phyloP scores from a whole-genome alignment of 2,329 filamentous ascomycete genomes.

The Colletotrichum melonis region DNA sequence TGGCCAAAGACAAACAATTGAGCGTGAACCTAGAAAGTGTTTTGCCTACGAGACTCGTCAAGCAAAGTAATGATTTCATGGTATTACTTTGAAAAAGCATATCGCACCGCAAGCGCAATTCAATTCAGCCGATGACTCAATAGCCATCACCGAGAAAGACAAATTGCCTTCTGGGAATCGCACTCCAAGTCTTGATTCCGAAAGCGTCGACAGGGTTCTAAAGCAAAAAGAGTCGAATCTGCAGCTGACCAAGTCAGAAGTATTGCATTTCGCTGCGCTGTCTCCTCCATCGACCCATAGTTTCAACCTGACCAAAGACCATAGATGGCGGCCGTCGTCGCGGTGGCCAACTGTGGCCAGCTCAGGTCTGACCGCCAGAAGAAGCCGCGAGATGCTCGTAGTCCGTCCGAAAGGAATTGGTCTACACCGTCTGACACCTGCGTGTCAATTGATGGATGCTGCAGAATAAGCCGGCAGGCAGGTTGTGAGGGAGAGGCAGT shows the following conservation, averaged over 20 bases:
- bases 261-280: conserved; percentile 18
- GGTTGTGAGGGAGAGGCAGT: background rate
- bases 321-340: background rate
- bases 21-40: background rate
- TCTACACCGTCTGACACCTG: background rate
- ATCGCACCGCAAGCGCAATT: no score
- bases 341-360: background rate
- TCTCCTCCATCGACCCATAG: conserved; percentile 27
- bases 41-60: background rate
- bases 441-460: background rate
- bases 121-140: conserved; percentile 13
- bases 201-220: conserved; percentile 9
- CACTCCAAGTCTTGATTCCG: background rate
- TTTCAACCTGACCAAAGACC: conserved; percentile 24
- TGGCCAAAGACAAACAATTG: background rate
- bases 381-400: background rate
- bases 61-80: background rate
- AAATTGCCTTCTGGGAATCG: background rate
- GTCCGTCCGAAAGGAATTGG: background rate
- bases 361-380: conserved; percentile 35
- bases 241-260: conserved; percentile 4
- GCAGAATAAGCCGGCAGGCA: background rate
- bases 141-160: conserved; percentile 1
- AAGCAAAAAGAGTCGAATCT: background rate
- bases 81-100: background rate